Conservation (phyloP, 2,329 filamentous ascomycete species). For the Aspergillus sergii region DNA sequence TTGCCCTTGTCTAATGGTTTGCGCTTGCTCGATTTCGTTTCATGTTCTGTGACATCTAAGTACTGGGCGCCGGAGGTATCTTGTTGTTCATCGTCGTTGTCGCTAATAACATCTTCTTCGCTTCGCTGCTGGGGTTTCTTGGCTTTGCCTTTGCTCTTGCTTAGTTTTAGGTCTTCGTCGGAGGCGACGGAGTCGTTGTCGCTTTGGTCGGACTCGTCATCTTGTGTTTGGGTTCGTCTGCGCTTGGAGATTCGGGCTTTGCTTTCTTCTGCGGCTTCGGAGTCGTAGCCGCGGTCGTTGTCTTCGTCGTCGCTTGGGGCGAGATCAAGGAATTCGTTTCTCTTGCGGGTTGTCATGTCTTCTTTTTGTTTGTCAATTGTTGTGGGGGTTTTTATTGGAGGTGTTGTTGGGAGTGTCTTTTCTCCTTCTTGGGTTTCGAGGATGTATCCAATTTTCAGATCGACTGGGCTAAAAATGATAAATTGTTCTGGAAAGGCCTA, state of each 20-base stretch:
- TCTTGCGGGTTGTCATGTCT: constrained; percentile 42
- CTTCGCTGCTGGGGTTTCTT: constrained; percentile 1
- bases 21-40: constrained; percentile 16
- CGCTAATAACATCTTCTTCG: constrained; percentile 14
- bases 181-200: constrained; percentile 5
- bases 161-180: constrained; percentile 1
- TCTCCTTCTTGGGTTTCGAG: constrained; percentile 7
- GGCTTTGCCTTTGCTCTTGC: constrained; percentile 21
- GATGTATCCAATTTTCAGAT: background rate
- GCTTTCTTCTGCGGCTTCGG: constrained; percentile 45
- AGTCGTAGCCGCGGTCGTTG: constrained; percentile 48
- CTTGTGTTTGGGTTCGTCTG: constrained; percentile 21
- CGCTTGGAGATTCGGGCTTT: constrained; percentile 39
- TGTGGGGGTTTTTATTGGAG: background rate
- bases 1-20: constrained; percentile 23
- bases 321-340: constrained; percentile 44
- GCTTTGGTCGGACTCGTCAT: constrained; percentile 16
- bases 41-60: constrained; percentile 15
- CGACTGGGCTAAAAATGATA: background rate
- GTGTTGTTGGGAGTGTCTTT: background rate
- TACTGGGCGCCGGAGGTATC: constrained; percentile 15
- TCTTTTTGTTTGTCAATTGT: background rate
- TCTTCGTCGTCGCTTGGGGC: constrained; percentile 41
- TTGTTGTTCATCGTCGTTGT: constrained; percentile 12
- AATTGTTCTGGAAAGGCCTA: background rate